Conservation (phyloP, 345 rosid species). For the Raphanus raphanistrum region DNA sequence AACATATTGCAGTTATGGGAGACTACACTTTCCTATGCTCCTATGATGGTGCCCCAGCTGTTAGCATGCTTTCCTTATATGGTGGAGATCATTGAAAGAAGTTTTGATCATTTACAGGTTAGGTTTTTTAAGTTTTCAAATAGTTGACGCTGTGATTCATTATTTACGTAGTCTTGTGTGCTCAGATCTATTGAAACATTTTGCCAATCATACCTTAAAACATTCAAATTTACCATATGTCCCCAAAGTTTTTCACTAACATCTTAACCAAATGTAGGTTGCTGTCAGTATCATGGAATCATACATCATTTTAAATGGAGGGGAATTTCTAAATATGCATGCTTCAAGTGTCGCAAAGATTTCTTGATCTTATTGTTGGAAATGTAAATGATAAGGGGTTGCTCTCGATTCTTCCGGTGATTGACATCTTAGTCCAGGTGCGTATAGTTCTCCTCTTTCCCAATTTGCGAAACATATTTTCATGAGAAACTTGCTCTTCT, state of each 20-base stretch:
- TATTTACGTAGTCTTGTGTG: background rate
- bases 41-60: conserved; percentile 85
- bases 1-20: conserved; percentile 91
- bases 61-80: conserved; percentile 73
- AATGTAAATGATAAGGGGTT: conserved; percentile 90
- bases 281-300: conserved; percentile 78
- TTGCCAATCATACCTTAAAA: background rate
- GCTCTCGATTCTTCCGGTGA: conserved; percentile 76
- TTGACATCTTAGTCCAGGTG: conserved; percentile 91
- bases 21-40: conserved; percentile 84
- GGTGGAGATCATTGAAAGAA: conserved; percentile 79
- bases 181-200: conserved; percentile 3
- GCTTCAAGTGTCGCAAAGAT: conserved; percentile 82
- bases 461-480: conserved; percentile 2
- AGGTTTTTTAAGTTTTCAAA: conserved; percentile 12
- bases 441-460: conserved; percentile 17
- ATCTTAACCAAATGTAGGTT: conserved; percentile 52
- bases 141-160: conserved; percentile 13
- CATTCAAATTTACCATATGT: conserved; percentile 13
- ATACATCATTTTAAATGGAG: conserved; percentile 78
- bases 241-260: background rate
- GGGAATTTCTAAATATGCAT: conserved; percentile 74
- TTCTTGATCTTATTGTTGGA: conserved; percentile 90
- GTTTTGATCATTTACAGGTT: conserved; percentile 95
- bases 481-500: background rate